Conservation (phyloP, 805 yeast species). For the Barnettozyma californica region DNA sequence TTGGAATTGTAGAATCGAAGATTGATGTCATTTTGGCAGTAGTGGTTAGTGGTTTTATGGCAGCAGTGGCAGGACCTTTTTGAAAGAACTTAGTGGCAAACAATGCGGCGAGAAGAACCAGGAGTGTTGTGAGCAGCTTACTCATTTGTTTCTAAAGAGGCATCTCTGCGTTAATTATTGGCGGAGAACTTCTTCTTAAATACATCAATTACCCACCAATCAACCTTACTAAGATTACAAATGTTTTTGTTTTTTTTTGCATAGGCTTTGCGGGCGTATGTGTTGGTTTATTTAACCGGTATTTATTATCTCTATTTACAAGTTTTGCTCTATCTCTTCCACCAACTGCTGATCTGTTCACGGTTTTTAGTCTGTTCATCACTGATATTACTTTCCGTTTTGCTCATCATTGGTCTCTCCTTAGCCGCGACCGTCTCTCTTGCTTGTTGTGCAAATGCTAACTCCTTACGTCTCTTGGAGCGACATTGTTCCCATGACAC, state of each 20-base stretch:
- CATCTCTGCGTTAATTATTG: background rate
- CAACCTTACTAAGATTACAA: conserved; percentile 9
- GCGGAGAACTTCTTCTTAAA: background rate
- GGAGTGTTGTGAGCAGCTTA: conserved; percentile 3
- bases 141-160: background rate
- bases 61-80: background rate
- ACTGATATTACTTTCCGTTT: conserved; percentile 20
- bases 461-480: conserved; percentile 57
- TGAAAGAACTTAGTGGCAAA: conserved; percentile 12
- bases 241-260: background rate
- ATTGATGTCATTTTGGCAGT: conserved; percentile 4
- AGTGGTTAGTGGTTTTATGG: background rate
- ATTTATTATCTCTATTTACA: background rate
- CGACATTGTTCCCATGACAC: conserved; percentile 95
- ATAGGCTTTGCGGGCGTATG: background rate
- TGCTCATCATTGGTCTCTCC: conserved; percentile 32
- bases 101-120: conserved; percentile 15
- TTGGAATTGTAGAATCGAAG: conserved; percentile 17
- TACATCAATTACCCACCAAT: background rate
- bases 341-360: conserved; percentile 25
- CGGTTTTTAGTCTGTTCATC: conserved; percentile 23
- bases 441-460: conserved; percentile 65
- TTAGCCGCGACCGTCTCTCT: conserved; percentile 40
- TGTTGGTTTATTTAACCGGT: background rate
- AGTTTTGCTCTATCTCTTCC: conserved; percentile 16